These are phyloP conservation scores for Schizophyllum commune DNA, from an alignment of 1,284 basidiomycete species.

Conservation along the genomic window DNA sequence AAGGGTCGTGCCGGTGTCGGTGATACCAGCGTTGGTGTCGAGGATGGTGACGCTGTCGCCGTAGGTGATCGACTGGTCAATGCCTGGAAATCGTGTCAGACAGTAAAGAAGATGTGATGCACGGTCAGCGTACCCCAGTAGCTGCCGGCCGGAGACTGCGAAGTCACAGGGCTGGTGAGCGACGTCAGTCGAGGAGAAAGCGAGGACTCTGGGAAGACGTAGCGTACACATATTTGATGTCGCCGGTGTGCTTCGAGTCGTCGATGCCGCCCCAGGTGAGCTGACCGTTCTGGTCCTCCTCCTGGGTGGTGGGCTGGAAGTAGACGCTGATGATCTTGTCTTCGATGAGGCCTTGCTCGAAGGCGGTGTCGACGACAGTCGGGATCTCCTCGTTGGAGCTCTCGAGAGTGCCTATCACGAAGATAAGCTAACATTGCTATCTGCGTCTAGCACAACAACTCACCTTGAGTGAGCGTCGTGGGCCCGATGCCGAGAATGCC, in stretches of 20 bases:
- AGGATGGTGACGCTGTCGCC: slow-evolving; percentile 5
- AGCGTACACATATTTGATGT: slow-evolving; percentile 6
- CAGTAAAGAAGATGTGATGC: not conserved
- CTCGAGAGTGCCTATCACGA: not conserved
- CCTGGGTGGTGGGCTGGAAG: slow-evolving; percentile 10
- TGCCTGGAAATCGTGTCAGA: not conserved
- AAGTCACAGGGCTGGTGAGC: slow-evolving; percentile 4
- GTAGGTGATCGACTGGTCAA: slow-evolving; percentile 7
- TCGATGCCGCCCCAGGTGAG: slow-evolving; percentile 17
- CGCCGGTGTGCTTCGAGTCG: slow-evolving; percentile 6
- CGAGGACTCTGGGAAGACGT: too few species aligned
- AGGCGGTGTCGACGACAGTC: slow-evolving; percentile 10
- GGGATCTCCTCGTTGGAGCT: slow-evolving; percentile 1
- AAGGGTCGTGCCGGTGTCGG: slow-evolving; percentile 15
- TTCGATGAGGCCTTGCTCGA: slow-evolving; percentile 9
- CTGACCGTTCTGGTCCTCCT: slow-evolving; percentile 12
- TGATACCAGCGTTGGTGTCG: slow-evolving; percentile 8
- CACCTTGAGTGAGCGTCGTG: slow-evolving; percentile 21
- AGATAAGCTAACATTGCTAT: not conserved
- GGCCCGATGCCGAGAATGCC: slow-evolving; percentile 23
- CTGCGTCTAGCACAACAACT: slow-evolving; percentile 7
- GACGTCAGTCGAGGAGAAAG: not conserved
- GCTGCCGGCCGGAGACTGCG: slow-evolving; percentile 7
- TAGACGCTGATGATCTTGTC: slow-evolving; percentile 15
- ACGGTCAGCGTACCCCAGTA: slow-evolving; percentile 14